Conservation (phyloP, 163 green algal genomes). For the Coccomyxa subellipsoidea region DNA sequence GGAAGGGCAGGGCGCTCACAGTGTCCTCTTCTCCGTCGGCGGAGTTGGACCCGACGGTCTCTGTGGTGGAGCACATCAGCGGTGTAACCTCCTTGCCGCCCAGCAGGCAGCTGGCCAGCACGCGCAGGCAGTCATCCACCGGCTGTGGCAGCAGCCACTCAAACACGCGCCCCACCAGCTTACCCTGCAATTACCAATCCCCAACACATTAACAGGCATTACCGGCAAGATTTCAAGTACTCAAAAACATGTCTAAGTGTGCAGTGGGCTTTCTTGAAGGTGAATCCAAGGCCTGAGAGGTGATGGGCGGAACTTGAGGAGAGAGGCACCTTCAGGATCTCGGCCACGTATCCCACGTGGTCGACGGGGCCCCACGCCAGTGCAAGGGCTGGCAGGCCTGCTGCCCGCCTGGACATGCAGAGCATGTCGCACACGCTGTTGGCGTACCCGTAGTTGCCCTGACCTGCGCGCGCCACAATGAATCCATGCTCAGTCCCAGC, state of each 20-base stretch:
- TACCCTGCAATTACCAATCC: no score
- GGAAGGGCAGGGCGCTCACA: background rate
- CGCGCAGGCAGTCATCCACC: slow-evolving; percentile 14
- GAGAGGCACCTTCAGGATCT: background rate
- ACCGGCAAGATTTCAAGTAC: no score
- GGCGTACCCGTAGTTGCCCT: slow-evolving; percentile 17
- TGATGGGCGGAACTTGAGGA: background rate
- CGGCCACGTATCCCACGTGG: slow-evolving; percentile 16
- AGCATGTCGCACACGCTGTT: slow-evolving; percentile 8
- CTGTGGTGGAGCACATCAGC: slow-evolving; percentile 8
- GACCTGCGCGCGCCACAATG: background rate
- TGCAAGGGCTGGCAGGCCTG: slow-evolving; percentile 8
- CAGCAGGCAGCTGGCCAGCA: slow-evolving; percentile 11
- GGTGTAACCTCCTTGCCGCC: background rate
- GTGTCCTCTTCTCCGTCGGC: background rate
- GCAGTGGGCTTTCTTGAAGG: no score
- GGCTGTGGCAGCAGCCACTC: slow-evolving; percentile 9
- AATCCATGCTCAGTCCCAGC: background rate
- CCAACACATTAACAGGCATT: no score
- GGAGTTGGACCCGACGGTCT: background rate
- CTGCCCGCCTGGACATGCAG: background rate
- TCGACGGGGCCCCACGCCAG: slow-evolving; percentile 10
- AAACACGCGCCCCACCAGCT: slow-evolving; percentile 6
- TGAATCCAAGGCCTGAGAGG: no score
- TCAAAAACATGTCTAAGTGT: no score